Conservation (phyloP, 2,329 filamentous ascomycete genomes). For the Fusarium multiceps region DNA sequence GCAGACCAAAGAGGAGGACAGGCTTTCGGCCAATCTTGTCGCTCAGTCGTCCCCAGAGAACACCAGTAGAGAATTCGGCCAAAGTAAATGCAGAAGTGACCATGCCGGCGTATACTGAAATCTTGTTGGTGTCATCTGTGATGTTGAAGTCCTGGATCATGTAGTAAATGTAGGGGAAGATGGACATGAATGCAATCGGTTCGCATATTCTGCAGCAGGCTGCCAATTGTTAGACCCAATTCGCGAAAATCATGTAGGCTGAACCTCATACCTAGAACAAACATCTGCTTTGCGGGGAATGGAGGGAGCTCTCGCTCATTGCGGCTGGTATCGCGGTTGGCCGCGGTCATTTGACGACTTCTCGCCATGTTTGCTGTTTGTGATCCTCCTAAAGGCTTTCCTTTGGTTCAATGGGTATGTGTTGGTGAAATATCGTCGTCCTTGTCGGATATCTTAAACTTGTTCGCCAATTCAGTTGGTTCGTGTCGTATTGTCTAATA, state of each 20-base stretch:
- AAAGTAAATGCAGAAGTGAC: conserved; percentile 97
- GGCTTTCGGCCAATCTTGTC: conserved; percentile 94
- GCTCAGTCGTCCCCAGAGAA: conserved; percentile 93
- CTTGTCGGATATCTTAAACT: neutral
- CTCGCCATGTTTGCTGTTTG: conserved; percentile 46
- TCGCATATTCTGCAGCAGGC: conserved; percentile 96
- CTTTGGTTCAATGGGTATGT: conserved; percentile 6
- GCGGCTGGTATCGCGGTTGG: conserved; percentile 40
- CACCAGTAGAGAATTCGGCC: conserved; percentile 91
- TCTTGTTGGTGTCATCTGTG: conserved; percentile 79
- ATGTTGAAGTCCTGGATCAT: conserved; percentile 95
- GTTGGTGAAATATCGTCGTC: neutral
- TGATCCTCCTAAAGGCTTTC: conserved; percentile 21
- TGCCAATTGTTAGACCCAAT: conserved; percentile 51
- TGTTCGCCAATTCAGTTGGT: conserved; percentile 21
- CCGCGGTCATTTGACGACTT: conserved; percentile 40
- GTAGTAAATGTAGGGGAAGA: conserved; percentile 98
- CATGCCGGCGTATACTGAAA: conserved; percentile 93
- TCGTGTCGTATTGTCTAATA: conserved; percentile 8
- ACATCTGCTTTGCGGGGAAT: conserved; percentile 60
- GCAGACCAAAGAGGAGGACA: conserved; percentile 87
- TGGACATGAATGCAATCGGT: conserved; percentile 99
- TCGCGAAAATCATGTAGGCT: neutral
- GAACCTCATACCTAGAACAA: conserved; percentile 59
- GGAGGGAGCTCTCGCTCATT: conserved; percentile 45